Evolutionary conservation across 495 filamentous ascomycete genomes (phyloP), one percentile per base, ranked within the genome.

Genomic region (Jackrogersella minutella): DNA sequence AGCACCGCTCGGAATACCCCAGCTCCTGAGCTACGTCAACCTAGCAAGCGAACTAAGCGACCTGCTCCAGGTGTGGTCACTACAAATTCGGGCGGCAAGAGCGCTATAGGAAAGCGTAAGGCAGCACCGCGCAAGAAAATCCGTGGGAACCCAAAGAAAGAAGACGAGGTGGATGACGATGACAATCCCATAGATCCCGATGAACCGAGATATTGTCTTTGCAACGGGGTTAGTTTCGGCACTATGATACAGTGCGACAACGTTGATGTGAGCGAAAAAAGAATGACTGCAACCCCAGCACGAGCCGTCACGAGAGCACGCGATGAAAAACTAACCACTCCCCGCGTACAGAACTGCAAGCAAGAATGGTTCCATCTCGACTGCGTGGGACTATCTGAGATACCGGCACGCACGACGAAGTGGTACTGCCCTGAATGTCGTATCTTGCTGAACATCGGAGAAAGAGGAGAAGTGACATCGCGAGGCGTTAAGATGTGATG

Each of bases 191-290:
- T 97, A 69, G 93, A 97, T 76, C 88, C 91, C 4, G 84, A 93
- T 66, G 95, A 97, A 79, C 88, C 91, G 11, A 82, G 88, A 50
- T 99, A 97, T 75, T 99, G 95, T 76, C 74, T 95, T 10, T 99
- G 95, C 76, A 90, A 93, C 59, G 85, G 94, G 56, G 93, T 98
- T 39, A 96, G 92, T 73, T 97, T 88, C 74, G 95, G 95, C 50
- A 89, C 86, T 22, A 99, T 99, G 95, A 93, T 99, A 72, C 88
- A 88, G 68, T 99, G 95, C 70, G 95, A 98, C 70, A 96, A 96
- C 71, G 78, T 80, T 55, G 88, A 96, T 81, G 93, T 97, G 82
- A 86, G 92, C 49, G 52, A 53, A 56, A 31, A 37, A 60, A 44
- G 62, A 56, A 62, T 30, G 56, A 62, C 62, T 54, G 54, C 58